Conservation (phyloP, 1,139 yeast genomes). For the Taphrina confusa region DNA sequence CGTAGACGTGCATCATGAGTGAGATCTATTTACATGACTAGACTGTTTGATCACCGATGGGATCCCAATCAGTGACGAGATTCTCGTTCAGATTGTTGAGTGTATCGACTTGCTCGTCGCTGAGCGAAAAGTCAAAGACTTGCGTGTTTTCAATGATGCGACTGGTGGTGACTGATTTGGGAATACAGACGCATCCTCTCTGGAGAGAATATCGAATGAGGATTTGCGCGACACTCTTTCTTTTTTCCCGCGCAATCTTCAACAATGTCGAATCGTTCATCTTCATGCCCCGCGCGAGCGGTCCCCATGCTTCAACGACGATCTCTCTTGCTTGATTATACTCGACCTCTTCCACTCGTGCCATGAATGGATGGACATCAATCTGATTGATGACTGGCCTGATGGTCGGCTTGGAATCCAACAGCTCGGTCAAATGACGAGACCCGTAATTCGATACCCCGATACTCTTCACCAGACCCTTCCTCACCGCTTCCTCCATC, state of each 20-base stretch:
- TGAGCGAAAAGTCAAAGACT: constrained; percentile 55
- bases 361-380: constrained; percentile 58
- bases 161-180: constrained; percentile 64
- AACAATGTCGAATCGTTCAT: constrained; percentile 53
- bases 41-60: constrained; percentile 30
- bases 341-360: constrained; percentile 53
- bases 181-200: constrained; percentile 65
- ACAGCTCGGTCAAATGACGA: constrained; percentile 49
- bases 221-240: constrained; percentile 51
- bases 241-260: constrained; percentile 47
- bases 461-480: constrained; percentile 47
- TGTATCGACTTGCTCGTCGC: constrained; percentile 56
- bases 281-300: constrained; percentile 60
- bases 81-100: constrained; percentile 38
- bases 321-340: constrained; percentile 56
- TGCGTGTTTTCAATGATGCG: constrained; percentile 64
- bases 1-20: too few relatives aligned
- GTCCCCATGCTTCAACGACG: constrained; percentile 65
- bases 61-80: constrained; percentile 41
- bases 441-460: constrained; percentile 54
- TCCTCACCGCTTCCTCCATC: constrained; percentile 50
- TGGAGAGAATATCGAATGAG: constrained; percentile 51
- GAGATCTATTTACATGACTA: neutral
- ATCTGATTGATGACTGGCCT: constrained; percentile 57
- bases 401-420: constrained; percentile 45